Evolutionary conservation across 2,329 filamentous ascomycete species (phyloP).

Genomic region (Didymosphaeria variabile): DNA sequence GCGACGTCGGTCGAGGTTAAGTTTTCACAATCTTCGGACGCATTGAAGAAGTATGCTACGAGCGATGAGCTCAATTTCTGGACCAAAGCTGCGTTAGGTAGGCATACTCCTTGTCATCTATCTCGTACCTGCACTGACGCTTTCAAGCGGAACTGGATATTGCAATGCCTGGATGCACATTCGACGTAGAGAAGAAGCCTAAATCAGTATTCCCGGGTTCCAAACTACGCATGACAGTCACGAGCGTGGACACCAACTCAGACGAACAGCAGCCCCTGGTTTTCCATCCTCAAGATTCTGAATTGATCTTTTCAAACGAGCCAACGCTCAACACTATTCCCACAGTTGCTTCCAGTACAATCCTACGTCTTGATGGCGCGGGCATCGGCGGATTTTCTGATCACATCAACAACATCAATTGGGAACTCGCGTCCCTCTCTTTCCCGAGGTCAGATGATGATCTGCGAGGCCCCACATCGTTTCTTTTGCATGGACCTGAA

Average conservation of each 20-base stretch:
- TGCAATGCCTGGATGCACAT: conserved; percentile 73
- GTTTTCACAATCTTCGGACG: conserved; percentile 30
- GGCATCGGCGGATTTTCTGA: conserved; percentile 73
- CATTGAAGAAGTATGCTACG: conserved; percentile 31
- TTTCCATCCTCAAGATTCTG: conserved; percentile 39
- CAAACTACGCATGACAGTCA: conserved; percentile 66
- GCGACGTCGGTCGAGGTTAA: conserved; percentile 42
- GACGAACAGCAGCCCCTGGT: conserved; percentile 38
- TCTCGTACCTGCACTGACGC: conserved; percentile 17
- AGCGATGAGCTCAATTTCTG: conserved; percentile 42
- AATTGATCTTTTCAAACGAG: conserved; percentile 30
- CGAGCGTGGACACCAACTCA: conserved; percentile 59
- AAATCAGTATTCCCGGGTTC: conserved; percentile 61
- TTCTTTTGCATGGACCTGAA: conserved; percentile 80
- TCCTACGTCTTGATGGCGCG: conserved; percentile 48
- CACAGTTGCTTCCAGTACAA: not conserved
- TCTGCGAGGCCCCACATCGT: conserved; percentile 58
- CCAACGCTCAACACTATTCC: not conserved
- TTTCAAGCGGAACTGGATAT: conserved; percentile 69
- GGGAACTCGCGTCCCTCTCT: conserved; percentile 61
- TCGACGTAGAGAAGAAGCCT: conserved; percentile 66
- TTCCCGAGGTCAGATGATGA: conserved; percentile 29
- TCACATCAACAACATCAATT: conserved; percentile 73
- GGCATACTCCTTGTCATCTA: conserved; percentile 8
- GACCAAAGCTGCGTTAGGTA: conserved; percentile 45